Evolutionary conservation across 768 basidiomycete species (phyloP).

Genomic region (Termitomyces eurrhizus): DNA sequence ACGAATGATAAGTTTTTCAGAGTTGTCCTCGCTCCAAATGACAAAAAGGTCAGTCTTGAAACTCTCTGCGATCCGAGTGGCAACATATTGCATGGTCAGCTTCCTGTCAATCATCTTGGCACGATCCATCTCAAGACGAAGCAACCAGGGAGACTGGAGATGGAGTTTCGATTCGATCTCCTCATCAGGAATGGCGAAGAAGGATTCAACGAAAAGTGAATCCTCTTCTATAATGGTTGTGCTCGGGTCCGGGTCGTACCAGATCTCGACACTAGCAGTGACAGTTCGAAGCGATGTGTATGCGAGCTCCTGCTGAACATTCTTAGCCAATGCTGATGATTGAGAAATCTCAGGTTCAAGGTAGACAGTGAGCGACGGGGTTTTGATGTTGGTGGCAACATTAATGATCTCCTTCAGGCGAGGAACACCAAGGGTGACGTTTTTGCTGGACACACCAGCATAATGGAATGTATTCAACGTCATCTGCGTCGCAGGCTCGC

Average conservation of each 20-base stretch:
- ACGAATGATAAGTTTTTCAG: constrained; percentile 94
- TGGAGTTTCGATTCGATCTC: constrained; percentile 89
- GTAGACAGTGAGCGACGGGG: constrained; percentile 93
- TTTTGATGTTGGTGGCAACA: constrained; percentile 97
- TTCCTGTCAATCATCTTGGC: constrained; percentile 98
- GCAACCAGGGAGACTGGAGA: constrained; percentile 93
- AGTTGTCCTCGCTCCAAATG: constrained; percentile 98
- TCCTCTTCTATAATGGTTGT: constrained; percentile 97
- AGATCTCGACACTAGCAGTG: constrained; percentile 94
- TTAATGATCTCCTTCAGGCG: constrained; percentile 99
- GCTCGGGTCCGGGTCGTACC: constrained; percentile 92
- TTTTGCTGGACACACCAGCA: constrained; percentile 99
- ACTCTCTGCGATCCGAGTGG: constrained; percentile 87
- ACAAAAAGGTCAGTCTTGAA: constrained; percentile 97
- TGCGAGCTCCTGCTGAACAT: constrained; percentile 89
- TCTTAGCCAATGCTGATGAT: constrained; percentile 67
- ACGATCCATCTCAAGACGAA: constrained; percentile 95
- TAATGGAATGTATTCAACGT: constrained; percentile 99
- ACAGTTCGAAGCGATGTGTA: constrained; percentile 93
- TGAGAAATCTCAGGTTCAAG: constrained; percentile 67
- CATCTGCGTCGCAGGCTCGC: constrained; percentile 99
- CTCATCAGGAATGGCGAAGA: constrained; percentile 99
- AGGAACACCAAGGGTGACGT: constrained; percentile 98
- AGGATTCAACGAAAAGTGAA: constrained; percentile 91
- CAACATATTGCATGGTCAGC: constrained; percentile 92